Percentiles rank a stretch among this genome's conserved stretches.
phyloP scores from a whole-genome alignment of 805 yeast species.

The Kuraishia ogatae region DNA sequence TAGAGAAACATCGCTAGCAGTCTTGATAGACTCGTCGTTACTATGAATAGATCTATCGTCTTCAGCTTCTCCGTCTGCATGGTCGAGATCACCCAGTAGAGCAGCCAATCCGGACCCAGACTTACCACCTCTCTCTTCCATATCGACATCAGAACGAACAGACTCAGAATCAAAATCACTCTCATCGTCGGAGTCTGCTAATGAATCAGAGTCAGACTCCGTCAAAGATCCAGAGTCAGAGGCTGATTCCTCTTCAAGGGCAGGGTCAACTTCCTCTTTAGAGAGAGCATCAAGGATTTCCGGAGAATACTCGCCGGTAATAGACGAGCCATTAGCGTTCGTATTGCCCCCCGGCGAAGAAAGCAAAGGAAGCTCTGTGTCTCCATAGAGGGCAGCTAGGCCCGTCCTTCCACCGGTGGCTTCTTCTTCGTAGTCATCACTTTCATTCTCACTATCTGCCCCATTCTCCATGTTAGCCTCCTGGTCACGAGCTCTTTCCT shows the following conservation, averaged over 20 bases:
- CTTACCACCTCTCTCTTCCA: slow-evolving; percentile 13
- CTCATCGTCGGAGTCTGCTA: slow-evolving; percentile 11
- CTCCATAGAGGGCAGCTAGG: not conserved
- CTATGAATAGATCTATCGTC: slow-evolving; percentile 13
- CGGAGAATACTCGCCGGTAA: not conserved
- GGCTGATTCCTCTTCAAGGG: slow-evolving; percentile 5
- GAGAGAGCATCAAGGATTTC: not conserved
- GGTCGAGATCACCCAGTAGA: slow-evolving; percentile 1
- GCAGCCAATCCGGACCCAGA: slow-evolving; percentile 9
- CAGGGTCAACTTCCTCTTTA: not conserved
- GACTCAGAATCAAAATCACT: slow-evolving; percentile 8
- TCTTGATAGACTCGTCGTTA: slow-evolving; percentile 27
- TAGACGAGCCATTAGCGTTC: not conserved
- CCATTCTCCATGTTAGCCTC: slow-evolving; percentile 8
- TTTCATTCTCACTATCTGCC: slow-evolving; percentile 11
- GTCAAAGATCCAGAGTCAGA: slow-evolving; percentile 11
- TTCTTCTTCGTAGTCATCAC: slow-evolving; percentile 4
- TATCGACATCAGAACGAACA: slow-evolving; percentile 10
- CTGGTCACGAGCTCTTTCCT: slow-evolving; percentile 1
- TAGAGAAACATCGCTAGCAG: slow-evolving; percentile 10
- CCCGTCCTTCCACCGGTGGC: not conserved
- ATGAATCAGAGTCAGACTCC: not conserved
- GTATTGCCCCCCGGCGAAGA: too few species aligned
- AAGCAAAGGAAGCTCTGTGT: not conserved
- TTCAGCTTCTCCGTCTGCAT: not conserved